Evolutionary conservation across 202 grass and related monocot species (phyloP).

Genomic region (Dendrocalamus latiflorus): DNA sequence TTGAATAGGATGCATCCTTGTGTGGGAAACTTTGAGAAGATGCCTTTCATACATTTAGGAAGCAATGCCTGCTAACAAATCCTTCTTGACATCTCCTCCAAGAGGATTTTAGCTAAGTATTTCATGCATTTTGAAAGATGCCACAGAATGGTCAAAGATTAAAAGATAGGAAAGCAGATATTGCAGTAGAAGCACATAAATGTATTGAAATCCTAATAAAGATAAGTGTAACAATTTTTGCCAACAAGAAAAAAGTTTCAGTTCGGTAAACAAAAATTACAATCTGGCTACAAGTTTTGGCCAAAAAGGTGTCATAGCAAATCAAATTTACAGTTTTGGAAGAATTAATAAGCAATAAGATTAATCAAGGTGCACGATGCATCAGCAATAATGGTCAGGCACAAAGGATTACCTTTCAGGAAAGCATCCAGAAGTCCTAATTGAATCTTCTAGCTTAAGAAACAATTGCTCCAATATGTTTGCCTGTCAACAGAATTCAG

Average conservation of each 20-base stretch:
- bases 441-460: slow-evolving; percentile 83
- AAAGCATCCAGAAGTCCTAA: slow-evolving; percentile 77
- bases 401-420: slow-evolving; percentile 78
- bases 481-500: slow-evolving; percentile 48
- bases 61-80: neutral
- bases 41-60: neutral
- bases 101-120: neutral
- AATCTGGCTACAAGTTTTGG: neutral
- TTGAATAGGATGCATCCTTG: neutral
- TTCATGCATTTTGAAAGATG: neutral
- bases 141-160: neutral
- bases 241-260: neutral
- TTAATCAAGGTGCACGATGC: neutral
- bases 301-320: neutral
- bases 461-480: slow-evolving; percentile 87
- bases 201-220: neutral
- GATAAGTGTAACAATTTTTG: neutral
- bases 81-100: neutral
- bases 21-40: neutral
- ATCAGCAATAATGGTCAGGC: neutral
- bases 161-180: neutral
- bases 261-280: neutral
- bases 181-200: neutral
- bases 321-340: neutral
- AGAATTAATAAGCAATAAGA: neutral